Evolutionary conservation across 768 basidiomycete species (phyloP).

Genomic region (Xerocomellus intermedius): DNA sequence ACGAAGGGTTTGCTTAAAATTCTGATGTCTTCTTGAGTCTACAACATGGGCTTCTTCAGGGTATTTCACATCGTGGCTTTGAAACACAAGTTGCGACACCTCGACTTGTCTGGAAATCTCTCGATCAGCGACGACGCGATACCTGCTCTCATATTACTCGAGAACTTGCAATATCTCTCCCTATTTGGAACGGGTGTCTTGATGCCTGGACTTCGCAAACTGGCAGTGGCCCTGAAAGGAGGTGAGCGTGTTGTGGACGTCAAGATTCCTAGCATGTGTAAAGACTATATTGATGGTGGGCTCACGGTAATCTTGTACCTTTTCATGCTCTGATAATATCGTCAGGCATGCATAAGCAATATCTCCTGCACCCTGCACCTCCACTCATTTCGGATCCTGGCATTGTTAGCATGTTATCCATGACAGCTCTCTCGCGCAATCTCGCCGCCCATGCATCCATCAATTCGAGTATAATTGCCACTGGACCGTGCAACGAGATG

Average conservation of each 20-base stretch:
- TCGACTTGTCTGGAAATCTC: constrained; percentile 53
- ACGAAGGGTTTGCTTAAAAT: constrained; percentile 52
- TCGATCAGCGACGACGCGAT: constrained; percentile 55
- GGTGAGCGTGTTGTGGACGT: constrained; percentile 42
- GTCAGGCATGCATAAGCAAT: constrained; percentile 46
- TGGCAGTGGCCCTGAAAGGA: constrained; percentile 38
- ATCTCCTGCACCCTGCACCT: constrained; percentile 45
- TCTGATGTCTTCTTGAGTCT: neutral
- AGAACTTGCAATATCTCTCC: constrained; percentile 48
- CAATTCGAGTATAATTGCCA: constrained; percentile 44
- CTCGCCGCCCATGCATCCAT: constrained; percentile 51
- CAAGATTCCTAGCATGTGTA: constrained; percentile 53
- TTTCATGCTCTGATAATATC: neutral
- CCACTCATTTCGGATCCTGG: constrained; percentile 50
- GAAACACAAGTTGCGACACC: constrained; percentile 49
- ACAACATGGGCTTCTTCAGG: constrained; percentile 33
- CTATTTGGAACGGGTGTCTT: constrained; percentile 52
- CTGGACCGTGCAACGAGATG: constrained; percentile 51
- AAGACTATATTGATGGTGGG: constrained; percentile 54
- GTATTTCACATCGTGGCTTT: constrained; percentile 57
- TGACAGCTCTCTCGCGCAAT: constrained; percentile 52
- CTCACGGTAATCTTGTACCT: neutral
- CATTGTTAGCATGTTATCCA: constrained; percentile 42
- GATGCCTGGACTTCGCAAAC: constrained; percentile 57
- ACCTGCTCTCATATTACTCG: constrained; percentile 50